These are phyloP conservation scores for Lyophyllum decastes DNA, from an alignment of 768 basidiomycete species.

Conservation along the genomic window DNA sequence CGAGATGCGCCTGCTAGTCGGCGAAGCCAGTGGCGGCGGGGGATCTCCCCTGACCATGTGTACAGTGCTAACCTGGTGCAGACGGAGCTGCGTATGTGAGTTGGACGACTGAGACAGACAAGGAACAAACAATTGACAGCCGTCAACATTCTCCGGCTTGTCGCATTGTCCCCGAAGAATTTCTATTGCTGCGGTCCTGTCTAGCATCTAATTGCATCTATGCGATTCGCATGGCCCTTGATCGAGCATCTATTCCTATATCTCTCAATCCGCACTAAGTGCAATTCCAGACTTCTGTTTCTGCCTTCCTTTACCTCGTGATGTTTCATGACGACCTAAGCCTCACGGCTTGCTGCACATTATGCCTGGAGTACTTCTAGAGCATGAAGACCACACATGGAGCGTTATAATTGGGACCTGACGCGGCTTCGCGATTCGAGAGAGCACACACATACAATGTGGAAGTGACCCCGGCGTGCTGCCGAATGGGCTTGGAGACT, in stretches of 20 bases:
- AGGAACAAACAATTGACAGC: not conserved
- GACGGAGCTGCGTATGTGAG: not conserved
- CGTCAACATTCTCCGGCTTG: not conserved
- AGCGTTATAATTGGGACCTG: no score
- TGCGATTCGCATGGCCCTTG: not conserved
- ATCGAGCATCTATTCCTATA: not conserved
- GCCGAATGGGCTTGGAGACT: no score
- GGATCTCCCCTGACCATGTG: constrained; percentile 20
- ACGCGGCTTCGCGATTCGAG: no score
- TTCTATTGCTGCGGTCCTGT: not conserved
- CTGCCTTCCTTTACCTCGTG: not conserved
- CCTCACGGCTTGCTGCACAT: not conserved
- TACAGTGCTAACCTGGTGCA: not conserved
- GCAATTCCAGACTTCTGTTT: not conserved
- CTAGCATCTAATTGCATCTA: not conserved
- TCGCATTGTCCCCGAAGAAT: not conserved
- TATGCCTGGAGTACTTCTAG: not conserved
- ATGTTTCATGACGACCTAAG: not conserved
- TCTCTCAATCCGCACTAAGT: not conserved
- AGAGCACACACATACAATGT: no score
- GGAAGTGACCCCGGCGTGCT: no score
- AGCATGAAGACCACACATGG: not conserved
- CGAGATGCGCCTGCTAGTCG: constrained; percentile 9
- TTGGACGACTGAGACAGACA: not conserved
- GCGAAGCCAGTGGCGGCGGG: constrained; percentile 15